phyloP scores from a whole-genome alignment of 805 yeast genomes.

The Phaffomyces opuntiae region DNA sequence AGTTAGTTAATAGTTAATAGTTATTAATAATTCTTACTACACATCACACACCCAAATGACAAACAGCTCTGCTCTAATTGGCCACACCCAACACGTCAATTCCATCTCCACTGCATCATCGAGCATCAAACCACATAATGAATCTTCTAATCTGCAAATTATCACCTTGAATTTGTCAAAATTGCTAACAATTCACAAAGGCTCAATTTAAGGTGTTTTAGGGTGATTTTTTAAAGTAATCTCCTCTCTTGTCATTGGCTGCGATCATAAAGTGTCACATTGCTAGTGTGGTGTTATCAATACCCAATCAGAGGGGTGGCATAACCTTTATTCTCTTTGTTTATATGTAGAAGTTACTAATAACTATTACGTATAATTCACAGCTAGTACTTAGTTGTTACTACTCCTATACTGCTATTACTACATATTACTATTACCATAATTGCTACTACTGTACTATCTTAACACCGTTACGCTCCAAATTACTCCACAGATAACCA shows the following conservation, averaged over 20 bases:
- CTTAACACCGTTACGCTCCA: too few relatives aligned
- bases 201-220: constrained; percentile 9
- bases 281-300: not conserved
- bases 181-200: constrained; percentile 5
- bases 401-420: too few relatives aligned
- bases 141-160: not conserved
- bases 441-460: too few relatives aligned
- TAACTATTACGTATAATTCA: too few relatives aligned
- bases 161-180: not conserved
- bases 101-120: not conserved
- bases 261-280: not conserved
- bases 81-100: constrained; percentile 1
- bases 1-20: too few relatives aligned
- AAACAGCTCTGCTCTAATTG: constrained; percentile 5
- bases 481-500: not conserved
- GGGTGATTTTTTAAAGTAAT: constrained; percentile 8
- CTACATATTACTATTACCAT: too few relatives aligned
- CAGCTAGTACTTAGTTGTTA: too few relatives aligned
- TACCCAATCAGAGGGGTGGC: not conserved
- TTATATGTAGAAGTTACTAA: too few relatives aligned
- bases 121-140: not conserved
- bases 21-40: too few relatives aligned
- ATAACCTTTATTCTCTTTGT: too few relatives aligned
- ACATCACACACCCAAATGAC: constrained; percentile 4
- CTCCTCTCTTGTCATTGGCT: constrained; percentile 4